These are phyloP conservation scores for Fraxinus nigra DNA, from an alignment of 305 asterid species.

Conservation along the genomic window DNA sequence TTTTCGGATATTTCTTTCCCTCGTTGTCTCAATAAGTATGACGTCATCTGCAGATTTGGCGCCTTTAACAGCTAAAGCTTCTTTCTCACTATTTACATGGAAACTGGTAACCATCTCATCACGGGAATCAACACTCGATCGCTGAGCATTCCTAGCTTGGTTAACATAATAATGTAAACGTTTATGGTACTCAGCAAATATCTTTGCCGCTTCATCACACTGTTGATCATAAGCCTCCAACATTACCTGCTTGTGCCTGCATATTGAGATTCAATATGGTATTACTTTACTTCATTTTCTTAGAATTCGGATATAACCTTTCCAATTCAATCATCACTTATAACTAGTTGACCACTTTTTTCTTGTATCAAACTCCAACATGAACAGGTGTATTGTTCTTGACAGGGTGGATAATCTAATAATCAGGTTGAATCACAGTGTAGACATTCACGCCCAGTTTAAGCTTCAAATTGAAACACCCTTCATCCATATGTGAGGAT, in stretches of 20 bases:
- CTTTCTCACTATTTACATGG: slow-evolving; percentile 54
- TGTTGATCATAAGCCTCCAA: slow-evolving; percentile 92
- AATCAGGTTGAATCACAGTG: slow-evolving; percentile 13
- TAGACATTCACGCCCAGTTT: slow-evolving; percentile 1
- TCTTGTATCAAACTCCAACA: slow-evolving; percentile 20
- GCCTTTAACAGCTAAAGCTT: slow-evolving; percentile 40
- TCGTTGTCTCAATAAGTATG: slow-evolving; percentile 75
- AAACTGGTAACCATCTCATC: slow-evolving; percentile 71
- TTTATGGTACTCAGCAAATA: slow-evolving; percentile 92
- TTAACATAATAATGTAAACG: slow-evolving; percentile 67
- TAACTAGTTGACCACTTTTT: slow-evolving; percentile 3
- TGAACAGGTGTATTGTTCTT: slow-evolving; percentile 14
- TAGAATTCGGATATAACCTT: neutral
- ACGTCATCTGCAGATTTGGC: slow-evolving; percentile 66
- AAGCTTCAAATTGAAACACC: slow-evolving; percentile 9
- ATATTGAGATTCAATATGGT: slow-evolving; percentile 19
- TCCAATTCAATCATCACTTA: slow-evolving; percentile 12
- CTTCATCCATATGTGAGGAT: neutral
- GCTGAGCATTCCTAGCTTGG: slow-evolving; percentile 76
- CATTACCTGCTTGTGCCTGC: slow-evolving; percentile 93
- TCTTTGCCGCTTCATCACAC: slow-evolving; percentile 82
- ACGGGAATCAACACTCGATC: slow-evolving; percentile 54
- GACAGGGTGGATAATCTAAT: neutral
- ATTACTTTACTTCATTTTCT: slow-evolving; percentile 22
- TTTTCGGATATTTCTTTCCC: slow-evolving; percentile 79